Percentiles rank a stretch among this genome's conserved stretches.
phyloP scores from a whole-genome alignment of 768 basidiomycete genomes.

The Paxillus ammoniavirescens region DNA sequence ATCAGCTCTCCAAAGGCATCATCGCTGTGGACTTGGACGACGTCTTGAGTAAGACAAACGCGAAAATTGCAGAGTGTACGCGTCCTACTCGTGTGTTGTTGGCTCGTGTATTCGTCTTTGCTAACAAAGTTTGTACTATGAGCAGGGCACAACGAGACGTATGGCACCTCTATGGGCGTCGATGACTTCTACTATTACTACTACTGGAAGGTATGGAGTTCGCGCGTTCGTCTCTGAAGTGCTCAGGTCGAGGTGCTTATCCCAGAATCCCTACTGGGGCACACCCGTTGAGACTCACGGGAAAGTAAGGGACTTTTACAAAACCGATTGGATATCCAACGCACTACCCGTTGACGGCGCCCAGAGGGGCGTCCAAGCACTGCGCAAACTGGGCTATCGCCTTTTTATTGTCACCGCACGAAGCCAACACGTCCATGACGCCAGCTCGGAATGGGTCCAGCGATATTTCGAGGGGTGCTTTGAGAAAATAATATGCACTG shows the following conservation, averaged over 20 bases:
- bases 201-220: slow-evolving; percentile 62
- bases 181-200: slow-evolving; percentile 71
- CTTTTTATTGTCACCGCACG: slow-evolving; percentile 80
- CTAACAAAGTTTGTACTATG: neutral
- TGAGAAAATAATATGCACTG: slow-evolving; percentile 66
- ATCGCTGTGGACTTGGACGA: slow-evolving; percentile 71
- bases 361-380: slow-evolving; percentile 49
- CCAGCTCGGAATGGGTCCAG: slow-evolving; percentile 67
- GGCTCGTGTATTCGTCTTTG: neutral
- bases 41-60: slow-evolving; percentile 65
- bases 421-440: slow-evolving; percentile 48
- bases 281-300: slow-evolving; percentile 51
- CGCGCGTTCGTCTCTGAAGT: neutral
- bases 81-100: neutral
- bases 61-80: slow-evolving; percentile 52
- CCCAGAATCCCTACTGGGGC: slow-evolving; percentile 60
- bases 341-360: slow-evolving; percentile 61
- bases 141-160: slow-evolving; percentile 65
- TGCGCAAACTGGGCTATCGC: slow-evolving; percentile 63
- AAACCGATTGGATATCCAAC: slow-evolving; percentile 44
- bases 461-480: slow-evolving; percentile 64
- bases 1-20: slow-evolving; percentile 31
- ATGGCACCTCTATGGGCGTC: slow-evolving; percentile 52
- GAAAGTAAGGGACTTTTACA: slow-evolving; percentile 61
- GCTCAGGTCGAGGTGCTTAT: neutral